These are phyloP conservation scores for Ceratopteris richardii DNA, from an alignment of 75 land plant genomes.

Conservation along the genomic window DNA sequence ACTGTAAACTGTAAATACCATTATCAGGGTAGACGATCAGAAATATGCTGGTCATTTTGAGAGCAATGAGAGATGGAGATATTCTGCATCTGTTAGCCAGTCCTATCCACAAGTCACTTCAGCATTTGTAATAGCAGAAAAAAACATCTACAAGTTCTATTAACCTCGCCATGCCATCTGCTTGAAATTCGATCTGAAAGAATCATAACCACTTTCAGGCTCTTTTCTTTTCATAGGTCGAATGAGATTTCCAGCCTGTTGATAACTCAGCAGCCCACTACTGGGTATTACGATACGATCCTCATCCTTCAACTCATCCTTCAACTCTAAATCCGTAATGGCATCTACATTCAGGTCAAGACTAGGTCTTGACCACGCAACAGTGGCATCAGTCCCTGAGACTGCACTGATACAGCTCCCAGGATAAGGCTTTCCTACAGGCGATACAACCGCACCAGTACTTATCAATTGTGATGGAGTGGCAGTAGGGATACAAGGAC, in stretches of 20 bases:
- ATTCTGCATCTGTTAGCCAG: neutral
- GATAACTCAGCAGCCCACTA: constrained; percentile 4
- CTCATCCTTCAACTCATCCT: constrained; percentile 41
- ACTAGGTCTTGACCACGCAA: constrained; percentile 34
- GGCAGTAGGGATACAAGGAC: constrained; percentile 13
- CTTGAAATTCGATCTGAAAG: constrained; percentile 9
- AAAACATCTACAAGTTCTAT: neutral
- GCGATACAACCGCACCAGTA: constrained; percentile 7
- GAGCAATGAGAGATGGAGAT: neutral
- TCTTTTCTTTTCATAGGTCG: constrained; percentile 16
- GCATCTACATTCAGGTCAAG: constrained; percentile 67
- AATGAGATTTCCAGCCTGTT: neutral
- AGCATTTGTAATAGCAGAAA: neutral
- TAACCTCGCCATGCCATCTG: constrained; percentile 8
- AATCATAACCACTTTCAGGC: constrained; percentile 18
- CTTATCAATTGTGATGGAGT: constrained; percentile 15
- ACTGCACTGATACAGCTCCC: constrained; percentile 28
- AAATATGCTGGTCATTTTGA: neutral
- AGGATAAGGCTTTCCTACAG: constrained; percentile 26
- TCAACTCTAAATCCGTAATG: constrained; percentile 6
- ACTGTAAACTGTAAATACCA: neutral
- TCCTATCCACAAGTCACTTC: too few species aligned
- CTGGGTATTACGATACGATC: constrained; percentile 15
- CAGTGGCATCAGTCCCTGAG: constrained; percentile 17
- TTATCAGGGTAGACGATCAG: neutral